phyloP scores from a whole-genome alignment of 805 yeast genomes.

The Priceomyces carsonii region DNA sequence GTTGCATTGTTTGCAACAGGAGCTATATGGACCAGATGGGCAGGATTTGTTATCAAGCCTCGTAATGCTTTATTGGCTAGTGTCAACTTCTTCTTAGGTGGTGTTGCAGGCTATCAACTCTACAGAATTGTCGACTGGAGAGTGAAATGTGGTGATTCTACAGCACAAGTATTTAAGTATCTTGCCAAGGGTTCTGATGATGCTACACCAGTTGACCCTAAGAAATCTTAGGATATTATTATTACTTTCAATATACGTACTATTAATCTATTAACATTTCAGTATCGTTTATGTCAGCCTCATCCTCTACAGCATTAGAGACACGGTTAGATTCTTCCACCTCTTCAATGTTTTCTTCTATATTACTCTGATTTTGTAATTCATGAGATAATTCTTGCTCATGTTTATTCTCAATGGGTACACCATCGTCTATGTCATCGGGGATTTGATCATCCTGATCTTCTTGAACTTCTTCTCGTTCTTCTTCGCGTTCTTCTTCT shows the following conservation, averaged over 20 bases:
- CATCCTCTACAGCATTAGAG: constrained; percentile 8
- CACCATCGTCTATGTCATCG: constrained; percentile 8
- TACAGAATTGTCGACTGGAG: constrained; percentile 71
- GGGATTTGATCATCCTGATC: constrained; percentile 8
- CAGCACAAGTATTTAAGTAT: constrained; percentile 57
- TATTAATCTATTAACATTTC: constrained; percentile 3
- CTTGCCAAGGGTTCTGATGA: constrained; percentile 49
- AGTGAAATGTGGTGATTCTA: constrained; percentile 59
- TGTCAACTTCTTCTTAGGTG: constrained; percentile 90
- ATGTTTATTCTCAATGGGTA: not conserved
- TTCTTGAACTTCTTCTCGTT: constrained; percentile 10
- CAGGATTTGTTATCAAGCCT: constrained; percentile 83
- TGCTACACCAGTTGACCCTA: constrained; percentile 1
- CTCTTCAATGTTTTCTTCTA: constrained; percentile 4
- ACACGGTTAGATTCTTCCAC: too few species aligned
- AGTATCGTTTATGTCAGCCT: constrained; percentile 3
- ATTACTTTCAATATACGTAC: constrained; percentile 3
- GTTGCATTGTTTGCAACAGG: constrained; percentile 88
- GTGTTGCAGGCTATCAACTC: constrained; percentile 86
- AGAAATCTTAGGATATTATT: constrained; percentile 2
- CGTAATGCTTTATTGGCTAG: constrained; percentile 84
- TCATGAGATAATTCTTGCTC: constrained; percentile 4
- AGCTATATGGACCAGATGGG: constrained; percentile 97
- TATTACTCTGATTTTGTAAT: constrained; percentile 1
- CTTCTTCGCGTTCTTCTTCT: constrained; percentile 6